These are phyloP conservation scores for Zostera marina DNA, from an alignment of 116 monocot species.

Conservation along the genomic window DNA sequence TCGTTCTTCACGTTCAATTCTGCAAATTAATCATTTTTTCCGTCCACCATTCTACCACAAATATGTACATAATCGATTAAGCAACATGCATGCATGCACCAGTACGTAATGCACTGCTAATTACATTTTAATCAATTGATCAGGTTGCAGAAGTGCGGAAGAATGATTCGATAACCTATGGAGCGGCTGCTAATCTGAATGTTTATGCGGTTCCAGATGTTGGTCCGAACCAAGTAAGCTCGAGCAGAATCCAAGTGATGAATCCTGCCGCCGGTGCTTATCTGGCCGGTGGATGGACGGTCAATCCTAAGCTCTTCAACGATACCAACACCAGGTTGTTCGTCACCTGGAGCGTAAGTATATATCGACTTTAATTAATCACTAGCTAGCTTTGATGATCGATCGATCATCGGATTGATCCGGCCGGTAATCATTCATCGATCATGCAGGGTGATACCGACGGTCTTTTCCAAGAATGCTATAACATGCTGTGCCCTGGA, in stretches of 20 bases:
- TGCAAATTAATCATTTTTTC: too few species aligned
- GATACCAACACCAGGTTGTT: slow-evolving; percentile 3
- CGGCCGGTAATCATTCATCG: background rate
- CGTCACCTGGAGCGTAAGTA: slow-evolving; percentile 2
- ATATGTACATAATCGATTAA: too few species aligned
- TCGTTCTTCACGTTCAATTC: too few species aligned
- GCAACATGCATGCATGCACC: too few species aligned
- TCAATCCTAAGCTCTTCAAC: background rate
- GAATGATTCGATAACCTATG: background rate
- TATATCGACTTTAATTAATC: background rate
- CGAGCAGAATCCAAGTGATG: background rate
- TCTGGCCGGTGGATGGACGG: background rate
- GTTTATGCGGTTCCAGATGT: background rate
- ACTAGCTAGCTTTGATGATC: background rate
- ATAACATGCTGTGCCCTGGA: slow-evolving; percentile 1
- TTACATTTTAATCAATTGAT: background rate
- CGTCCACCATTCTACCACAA: too few species aligned
- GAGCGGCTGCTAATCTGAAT: background rate
- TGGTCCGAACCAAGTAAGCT: background rate
- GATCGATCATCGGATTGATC: background rate
- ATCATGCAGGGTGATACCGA: background rate
- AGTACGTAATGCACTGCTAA: background rate
- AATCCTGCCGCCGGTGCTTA: background rate
- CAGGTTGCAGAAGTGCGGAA: background rate
- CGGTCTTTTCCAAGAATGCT: background rate